These are phyloP conservation scores for Thalassiosira mediterranea DNA, from an alignment of 352 stramenopile genomes.

Conservation along the genomic window DNA sequence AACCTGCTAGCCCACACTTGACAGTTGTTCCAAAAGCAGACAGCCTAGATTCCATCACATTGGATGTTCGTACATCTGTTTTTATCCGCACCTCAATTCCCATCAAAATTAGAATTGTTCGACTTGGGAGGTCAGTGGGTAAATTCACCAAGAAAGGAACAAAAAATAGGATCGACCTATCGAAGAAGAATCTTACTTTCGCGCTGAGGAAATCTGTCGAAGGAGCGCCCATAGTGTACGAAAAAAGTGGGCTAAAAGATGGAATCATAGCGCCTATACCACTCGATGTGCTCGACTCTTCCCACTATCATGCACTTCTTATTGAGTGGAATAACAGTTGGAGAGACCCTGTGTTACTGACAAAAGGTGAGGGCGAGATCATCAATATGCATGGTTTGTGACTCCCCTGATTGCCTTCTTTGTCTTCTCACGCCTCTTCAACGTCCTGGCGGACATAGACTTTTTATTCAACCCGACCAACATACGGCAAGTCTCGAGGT, in stretches of 20 bases:
- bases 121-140: constrained; percentile 17
- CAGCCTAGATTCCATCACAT: constrained; percentile 32
- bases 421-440: too few species aligned
- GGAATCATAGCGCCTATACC: constrained; percentile 20
- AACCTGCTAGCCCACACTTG: constrained; percentile 28
- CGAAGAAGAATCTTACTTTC: constrained; percentile 36
- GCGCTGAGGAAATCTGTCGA: constrained; percentile 34
- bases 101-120: constrained; percentile 45
- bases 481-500: constrained; percentile 24
- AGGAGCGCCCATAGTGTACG: constrained; percentile 48
- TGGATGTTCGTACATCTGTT: constrained; percentile 39
- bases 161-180: constrained; percentile 25
- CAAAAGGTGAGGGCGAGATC: too few species aligned
- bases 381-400: too few species aligned
- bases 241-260: constrained; percentile 17
- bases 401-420: too few species aligned
- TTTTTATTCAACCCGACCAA: constrained; percentile 54
- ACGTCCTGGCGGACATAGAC: too few species aligned
- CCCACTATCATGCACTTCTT: constrained; percentile 45
- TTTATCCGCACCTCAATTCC: constrained; percentile 37
- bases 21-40: constrained; percentile 35
- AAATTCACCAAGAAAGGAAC: constrained; percentile 31
- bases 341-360: constrained; percentile 51
- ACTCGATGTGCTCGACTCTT: constrained; percentile 33
- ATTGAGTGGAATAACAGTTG: constrained; percentile 43